Percentiles rank a stretch among this genome's conserved stretches.
Evolutionary conservation across 1,139 yeast genomes (phyloP).

Genomic region (Protomyces lactucae-debilis): DNA sequence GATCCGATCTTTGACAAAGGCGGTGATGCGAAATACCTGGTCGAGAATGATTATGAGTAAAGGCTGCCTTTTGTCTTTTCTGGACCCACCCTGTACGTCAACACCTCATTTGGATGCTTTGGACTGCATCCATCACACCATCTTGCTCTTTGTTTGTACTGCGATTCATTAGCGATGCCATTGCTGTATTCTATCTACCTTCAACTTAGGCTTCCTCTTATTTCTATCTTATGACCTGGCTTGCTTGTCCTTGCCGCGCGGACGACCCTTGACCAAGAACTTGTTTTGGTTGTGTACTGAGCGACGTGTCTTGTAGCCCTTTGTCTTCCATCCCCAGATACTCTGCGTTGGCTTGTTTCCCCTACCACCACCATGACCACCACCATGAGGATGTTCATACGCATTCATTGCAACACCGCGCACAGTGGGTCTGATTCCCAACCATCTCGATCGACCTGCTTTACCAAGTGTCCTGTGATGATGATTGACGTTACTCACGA

Average conservation of each 20-base stretch:
- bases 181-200: neutral
- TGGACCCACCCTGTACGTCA: too few relatives aligned
- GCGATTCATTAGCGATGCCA: neutral
- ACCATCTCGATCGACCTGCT: conserved; percentile 91
- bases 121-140: neutral
- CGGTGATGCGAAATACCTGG: neutral
- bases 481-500: conserved; percentile 92
- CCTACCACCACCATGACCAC: conserved; percentile 99
- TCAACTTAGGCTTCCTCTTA: neutral
- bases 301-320: conserved; percentile 90
- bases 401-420: conserved; percentile 99
- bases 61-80: too few relatives aligned
- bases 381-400: conserved; percentile 98
- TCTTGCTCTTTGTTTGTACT: neutral
- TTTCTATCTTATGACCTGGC: neutral
- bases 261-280: conserved; percentile 68
- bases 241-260: conserved; percentile 32
- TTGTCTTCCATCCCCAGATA: conserved; percentile 91
- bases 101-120: neutral
- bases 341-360: conserved; percentile 90
- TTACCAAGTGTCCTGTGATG: conserved; percentile 88
- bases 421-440: conserved; percentile 90
- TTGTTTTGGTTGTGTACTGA: conserved; percentile 71
- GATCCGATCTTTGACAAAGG: neutral
- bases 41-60: neutral